Evolutionary conservation across 2,329 filamentous ascomycete genomes (phyloP).

Genomic region (Alternaria postmessia): DNA sequence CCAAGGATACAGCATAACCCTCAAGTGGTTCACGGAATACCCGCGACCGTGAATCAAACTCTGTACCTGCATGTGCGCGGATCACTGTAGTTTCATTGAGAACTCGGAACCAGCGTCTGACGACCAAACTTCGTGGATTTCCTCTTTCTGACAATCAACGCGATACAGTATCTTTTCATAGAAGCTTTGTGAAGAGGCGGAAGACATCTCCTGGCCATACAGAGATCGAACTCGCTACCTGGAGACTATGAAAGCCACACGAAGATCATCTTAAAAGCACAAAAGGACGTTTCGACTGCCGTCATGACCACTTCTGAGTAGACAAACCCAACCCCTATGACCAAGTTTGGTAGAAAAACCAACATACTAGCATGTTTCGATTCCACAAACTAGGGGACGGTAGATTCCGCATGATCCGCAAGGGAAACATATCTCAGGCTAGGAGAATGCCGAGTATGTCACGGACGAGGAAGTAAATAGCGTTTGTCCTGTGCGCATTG

Average conservation of each 20-base stretch:
- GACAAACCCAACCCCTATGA: neutral
- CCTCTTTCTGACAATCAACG: neutral
- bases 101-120: neutral
- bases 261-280: neutral
- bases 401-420: neutral
- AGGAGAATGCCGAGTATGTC: neutral
- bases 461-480: neutral
- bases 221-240: neutral
- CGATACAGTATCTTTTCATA: neutral
- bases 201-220: neutral
- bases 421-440: neutral
- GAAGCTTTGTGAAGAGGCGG: neutral
- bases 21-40: neutral
- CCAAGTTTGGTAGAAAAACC: neutral
- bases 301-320: neutral
- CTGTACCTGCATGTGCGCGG: neutral
- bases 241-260: neutral
- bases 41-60: neutral
- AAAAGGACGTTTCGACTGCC: neutral
- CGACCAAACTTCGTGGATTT: neutral
- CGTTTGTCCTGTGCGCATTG: neutral
- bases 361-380: neutral
- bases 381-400: neutral
- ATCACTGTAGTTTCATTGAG: neutral
- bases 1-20: neutral